Conservation (phyloP, 129 eudicot species). For the Mikania micrantha region DNA sequence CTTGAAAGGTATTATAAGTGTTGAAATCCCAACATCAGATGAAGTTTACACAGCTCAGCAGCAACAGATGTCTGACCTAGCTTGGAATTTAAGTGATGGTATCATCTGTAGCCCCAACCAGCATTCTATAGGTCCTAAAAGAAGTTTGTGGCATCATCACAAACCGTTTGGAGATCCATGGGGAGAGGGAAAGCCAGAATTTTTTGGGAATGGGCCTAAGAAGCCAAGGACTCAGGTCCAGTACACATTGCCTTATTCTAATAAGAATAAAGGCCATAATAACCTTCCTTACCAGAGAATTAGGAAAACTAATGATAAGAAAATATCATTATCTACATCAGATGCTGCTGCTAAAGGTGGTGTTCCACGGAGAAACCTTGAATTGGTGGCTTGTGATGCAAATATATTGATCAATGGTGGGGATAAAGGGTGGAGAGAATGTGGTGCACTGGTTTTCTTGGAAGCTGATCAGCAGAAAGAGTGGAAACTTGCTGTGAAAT, state of each 20-base stretch:
- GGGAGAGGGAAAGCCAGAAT: conserved; percentile 44
- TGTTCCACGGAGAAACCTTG: conserved; percentile 45
- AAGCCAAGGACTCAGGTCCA: conserved; percentile 87
- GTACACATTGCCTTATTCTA: conserved; percentile 50
- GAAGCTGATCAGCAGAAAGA: conserved; percentile 72
- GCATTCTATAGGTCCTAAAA: conserved; percentile 23
- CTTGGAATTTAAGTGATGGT: conserved; percentile 35
- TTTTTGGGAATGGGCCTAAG: conserved; percentile 56
- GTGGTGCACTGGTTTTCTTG: conserved; percentile 63
- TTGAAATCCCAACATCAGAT: conserved; percentile 52
- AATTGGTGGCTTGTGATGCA: conserved; percentile 64
- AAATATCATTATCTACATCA: conserved; percentile 5
- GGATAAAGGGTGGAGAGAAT: conserved; percentile 85
- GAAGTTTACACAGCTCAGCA: conserved; percentile 10
- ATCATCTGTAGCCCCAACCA: conserved; percentile 37
- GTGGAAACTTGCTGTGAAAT: conserved; percentile 75
- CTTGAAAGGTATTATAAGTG: conserved; percentile 38
- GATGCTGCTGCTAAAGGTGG: conserved; percentile 30
- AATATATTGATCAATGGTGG: conserved; percentile 62
- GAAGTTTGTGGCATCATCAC: conserved; percentile 34
- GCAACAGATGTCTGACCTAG: conserved; percentile 30
- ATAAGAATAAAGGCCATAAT: conserved; percentile 37
- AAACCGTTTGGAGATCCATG: conserved; percentile 32
- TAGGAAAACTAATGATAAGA: conserved; percentile 65
- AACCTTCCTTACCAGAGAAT: conserved; percentile 54